Evolutionary conservation across 2,329 filamentous ascomycete genomes (phyloP), one percentile per base, ranked within the genome.

Genomic region (Colletotrichum truncatum): DNA sequence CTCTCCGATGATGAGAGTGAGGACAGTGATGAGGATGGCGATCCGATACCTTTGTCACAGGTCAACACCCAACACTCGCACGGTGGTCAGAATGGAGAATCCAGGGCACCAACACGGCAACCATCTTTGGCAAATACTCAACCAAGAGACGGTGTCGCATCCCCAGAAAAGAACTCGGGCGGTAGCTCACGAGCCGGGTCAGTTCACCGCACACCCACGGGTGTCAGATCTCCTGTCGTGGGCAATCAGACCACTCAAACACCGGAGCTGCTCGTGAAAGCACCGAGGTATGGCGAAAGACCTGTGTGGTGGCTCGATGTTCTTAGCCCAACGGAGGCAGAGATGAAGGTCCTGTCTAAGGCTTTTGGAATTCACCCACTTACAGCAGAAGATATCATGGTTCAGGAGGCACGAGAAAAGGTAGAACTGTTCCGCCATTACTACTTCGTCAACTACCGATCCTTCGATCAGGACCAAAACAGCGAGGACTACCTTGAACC

Each of bases 281-380:
- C 81, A 2, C 82, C 87, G 64, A 82, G 84, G 58, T 91, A 89
- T 69, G 95, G 95, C 1, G 91, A 96, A 25, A 89, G 94, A 6
- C 96, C 96, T 5, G 94, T 96, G 0, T 99, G 96, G 88, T 99
- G 96, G 96, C 87, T 99, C 4, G 96, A 99, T 78, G 88, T 99
- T 5, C 84, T 98, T 23, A 93, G 88, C 45, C 96, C 96, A 1
- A 98, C 94, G 0, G 94, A 98, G 73, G 89, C 90, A 0, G 96
- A 99, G 79, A 98, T 99, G 96, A 95, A 94, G 75, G 89, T 96
- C 8, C 86, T 99, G 39, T 90, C 93, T 28, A 97, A 97, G 74
- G 87, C 96, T 0, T 99, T 99, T 75, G 93, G 94, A 14, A 98
- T 99, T 66, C 96, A 99, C 79, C 94, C 96, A 1, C 82, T 99